Conservation (phyloP, 768 basidiomycete genomes). For the Lepiota brunneoincarnata region DNA sequence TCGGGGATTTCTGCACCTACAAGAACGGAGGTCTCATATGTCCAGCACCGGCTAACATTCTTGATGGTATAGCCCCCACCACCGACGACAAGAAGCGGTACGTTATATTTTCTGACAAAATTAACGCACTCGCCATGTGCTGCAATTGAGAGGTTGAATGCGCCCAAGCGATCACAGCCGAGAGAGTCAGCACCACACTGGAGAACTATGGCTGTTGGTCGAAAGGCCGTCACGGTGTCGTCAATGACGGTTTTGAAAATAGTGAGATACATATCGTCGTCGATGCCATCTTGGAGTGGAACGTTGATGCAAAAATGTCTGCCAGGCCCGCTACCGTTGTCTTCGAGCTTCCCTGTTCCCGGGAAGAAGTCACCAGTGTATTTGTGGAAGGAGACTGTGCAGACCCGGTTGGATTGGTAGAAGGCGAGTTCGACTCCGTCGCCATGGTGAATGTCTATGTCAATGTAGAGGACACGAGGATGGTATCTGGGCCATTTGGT, state of each 20-base stretch:
- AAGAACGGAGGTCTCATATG: constrained; percentile 94
- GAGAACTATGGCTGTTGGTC: constrained; percentile 86
- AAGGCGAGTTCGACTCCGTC: constrained; percentile 98
- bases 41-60: constrained; percentile 98
- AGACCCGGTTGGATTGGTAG: constrained; percentile 96
- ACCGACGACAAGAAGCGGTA: constrained; percentile 89
- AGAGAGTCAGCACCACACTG: constrained; percentile 98
- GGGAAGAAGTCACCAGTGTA: constrained; percentile 99
- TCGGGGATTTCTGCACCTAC: constrained; percentile 82
- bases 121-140: constrained; percentile 98
- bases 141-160: constrained; percentile 96
- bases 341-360: constrained; percentile 93
- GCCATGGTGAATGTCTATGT: constrained; percentile 99
- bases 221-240: constrained; percentile 86
- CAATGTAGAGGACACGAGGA: constrained; percentile 94
- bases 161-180: constrained; percentile 91
- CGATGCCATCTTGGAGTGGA: constrained; percentile 92
- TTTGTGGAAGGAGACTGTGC: constrained; percentile 99
- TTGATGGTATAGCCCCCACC: constrained; percentile 97
- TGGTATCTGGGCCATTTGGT: constrained; percentile 60
- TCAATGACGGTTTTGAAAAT: constrained; percentile 97
- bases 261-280: constrained; percentile 94
- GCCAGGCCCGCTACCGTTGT: constrained; percentile 83
- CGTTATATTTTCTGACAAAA: constrained; percentile 89
- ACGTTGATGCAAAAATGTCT: constrained; percentile 97